Conservation (phyloP, 202 grass and related monocot species). For the Saccharum hybrid region DNA sequence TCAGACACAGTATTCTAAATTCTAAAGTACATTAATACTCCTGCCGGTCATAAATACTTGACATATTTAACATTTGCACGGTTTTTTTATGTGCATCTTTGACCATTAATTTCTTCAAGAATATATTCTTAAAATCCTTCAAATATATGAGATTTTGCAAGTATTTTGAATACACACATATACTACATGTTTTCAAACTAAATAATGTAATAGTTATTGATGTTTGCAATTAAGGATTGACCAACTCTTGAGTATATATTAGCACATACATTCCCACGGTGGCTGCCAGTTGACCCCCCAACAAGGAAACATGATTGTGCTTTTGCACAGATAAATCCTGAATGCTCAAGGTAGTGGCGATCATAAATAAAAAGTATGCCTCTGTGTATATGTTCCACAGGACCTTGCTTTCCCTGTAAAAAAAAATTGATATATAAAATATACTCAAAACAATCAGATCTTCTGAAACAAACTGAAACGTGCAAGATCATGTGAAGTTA, state of each 20-base stretch:
- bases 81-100: background rate
- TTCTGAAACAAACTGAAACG: constrained; percentile 16
- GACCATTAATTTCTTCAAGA: background rate
- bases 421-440: constrained; percentile 1
- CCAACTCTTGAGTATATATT: background rate
- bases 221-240: background rate
- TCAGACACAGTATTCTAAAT: constrained; percentile 5
- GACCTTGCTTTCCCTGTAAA: constrained; percentile 79
- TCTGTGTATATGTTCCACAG: constrained; percentile 80
- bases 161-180: background rate
- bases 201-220: constrained; percentile 1
- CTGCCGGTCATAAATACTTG: background rate
- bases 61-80: background rate
- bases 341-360: constrained; percentile 78
- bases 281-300: constrained; percentile 52
- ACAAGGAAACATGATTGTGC: constrained; percentile 75
- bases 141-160: background rate
- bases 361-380: constrained; percentile 91
- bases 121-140: background rate
- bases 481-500: background rate
- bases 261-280: constrained; percentile 52
- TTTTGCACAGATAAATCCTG: constrained; percentile 90
- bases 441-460: background rate
- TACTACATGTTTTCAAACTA: background rate
- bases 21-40: background rate